Conservation (phyloP, 108 stramenopile species). For the Cyclotella baltica region DNA sequence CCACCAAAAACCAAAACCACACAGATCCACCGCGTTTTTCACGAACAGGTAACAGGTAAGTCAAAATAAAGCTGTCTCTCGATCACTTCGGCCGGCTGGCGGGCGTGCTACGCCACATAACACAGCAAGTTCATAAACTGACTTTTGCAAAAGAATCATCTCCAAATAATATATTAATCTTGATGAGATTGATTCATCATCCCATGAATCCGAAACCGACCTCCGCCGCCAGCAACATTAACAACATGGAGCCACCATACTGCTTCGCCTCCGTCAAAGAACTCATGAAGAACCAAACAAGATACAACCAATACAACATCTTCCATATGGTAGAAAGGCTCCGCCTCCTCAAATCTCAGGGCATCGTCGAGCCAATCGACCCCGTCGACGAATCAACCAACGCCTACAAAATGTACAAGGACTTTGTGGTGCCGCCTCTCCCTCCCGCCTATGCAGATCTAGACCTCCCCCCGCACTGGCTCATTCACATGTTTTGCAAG, state of each 20-base stretch:
- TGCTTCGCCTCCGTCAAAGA: slow-evolving; percentile 8
- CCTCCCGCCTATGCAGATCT: slow-evolving; percentile 5
- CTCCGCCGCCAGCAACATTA: neutral
- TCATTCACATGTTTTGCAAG: slow-evolving; percentile 1
- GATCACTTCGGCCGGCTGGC: no score
- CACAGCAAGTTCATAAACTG: no score
- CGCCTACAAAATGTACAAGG: slow-evolving; percentile 12
- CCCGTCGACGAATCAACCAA: neutral
- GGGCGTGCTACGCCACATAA: no score
- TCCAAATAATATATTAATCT: no score
- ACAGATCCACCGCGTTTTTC: no score
- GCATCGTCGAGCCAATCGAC: neutral
- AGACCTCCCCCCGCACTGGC: slow-evolving; percentile 9
- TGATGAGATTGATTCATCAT: no score
- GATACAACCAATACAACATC: slow-evolving; percentile 12
- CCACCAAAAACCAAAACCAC: no score
- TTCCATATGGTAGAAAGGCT: slow-evolving; percentile 11
- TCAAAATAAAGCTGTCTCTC: no score
- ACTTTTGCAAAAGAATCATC: no score
- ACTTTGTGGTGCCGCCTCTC: slow-evolving; percentile 6
- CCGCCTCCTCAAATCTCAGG: neutral
- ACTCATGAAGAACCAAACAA: neutral
- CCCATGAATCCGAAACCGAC: neutral
- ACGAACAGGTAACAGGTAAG: no score
- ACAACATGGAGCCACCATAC: neutral